Base-by-base conservation (phyloP, 2,329 filamentous ascomycete species). In the Fusarium protoensiforme region DNA sequence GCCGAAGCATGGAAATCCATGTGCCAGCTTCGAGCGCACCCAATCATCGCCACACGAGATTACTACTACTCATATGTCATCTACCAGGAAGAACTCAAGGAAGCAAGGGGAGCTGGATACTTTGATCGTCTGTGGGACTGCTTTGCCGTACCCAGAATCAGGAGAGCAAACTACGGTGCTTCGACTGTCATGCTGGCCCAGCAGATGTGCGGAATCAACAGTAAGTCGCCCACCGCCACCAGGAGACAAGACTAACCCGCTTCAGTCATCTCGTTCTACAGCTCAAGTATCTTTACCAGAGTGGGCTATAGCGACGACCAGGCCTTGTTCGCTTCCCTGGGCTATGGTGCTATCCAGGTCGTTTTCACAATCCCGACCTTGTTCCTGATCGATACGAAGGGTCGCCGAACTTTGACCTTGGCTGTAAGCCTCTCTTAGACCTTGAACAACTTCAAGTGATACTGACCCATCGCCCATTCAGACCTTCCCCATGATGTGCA, bases 111-210 rank as follows among this genome's bases (percentile, higher is more conserved):
- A 4, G 70, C 79, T 0, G 73, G 73, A 0, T 82, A 82, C 58
- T 79, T 82, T 53, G 58, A 73, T 27, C 80, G 81, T 59, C 38
- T 82, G 65, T 77, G 85, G 61, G 88, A 93, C 76, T 84, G 91
- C 4, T 92, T 93, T 78, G 89, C 90, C 24, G 87, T 93, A 43
- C 90, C 92, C 1, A 86, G 92, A 62, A 86, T 93, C n/a, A 86
- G 91, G 39, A 87, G 91, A 38, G 93, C 94, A 1, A 95, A 91
- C 27, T 88, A 92, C 53, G 94, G 93, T 33, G 92, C 93, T 2
- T 92, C 91, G 66, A 91, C 91, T 1, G 93, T 96, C 73, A 96
- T 96, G 93, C 88, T 92, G 78, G 90, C 90, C 0, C 91, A 93
- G 80, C 90, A 92, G 80, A 81, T 81, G 74, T 79, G 67, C 10